A percentile compares a stretch with the other conserved stretches of the same genome.
Evolutionary conservation across 352 stramenopile genomes (phyloP).

Genomic region (Blastocystis sp.): DNA sequence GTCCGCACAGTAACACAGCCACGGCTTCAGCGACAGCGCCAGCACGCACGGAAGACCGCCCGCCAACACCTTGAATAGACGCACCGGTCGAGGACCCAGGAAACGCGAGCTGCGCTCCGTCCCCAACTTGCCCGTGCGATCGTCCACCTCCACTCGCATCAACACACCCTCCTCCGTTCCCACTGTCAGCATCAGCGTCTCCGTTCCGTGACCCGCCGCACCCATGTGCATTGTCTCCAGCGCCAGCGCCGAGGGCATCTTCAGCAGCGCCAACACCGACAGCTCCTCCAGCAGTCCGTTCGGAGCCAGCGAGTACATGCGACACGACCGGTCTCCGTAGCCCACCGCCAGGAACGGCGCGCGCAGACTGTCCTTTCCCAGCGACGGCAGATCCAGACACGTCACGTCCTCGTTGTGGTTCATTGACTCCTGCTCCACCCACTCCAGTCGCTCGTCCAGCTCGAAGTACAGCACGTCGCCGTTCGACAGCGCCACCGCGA

Average conservation of each 20-base stretch:
- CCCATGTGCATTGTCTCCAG: conserved; percentile 55
- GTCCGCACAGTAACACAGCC: conserved; percentile 84
- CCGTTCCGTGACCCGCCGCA: background rate
- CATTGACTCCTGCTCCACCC: conserved; percentile 80
- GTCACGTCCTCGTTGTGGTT: conserved; percentile 88
- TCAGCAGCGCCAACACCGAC: conserved; percentile 22
- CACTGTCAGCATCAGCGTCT: conserved; percentile 65
- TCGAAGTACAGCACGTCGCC: conserved; percentile 81
- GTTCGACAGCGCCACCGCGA: conserved; percentile 83
- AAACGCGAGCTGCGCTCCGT: conserved; percentile 75
- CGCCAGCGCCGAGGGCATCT: conserved; percentile 34
- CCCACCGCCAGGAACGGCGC: conserved; percentile 90
- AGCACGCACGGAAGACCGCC: conserved; percentile 67
- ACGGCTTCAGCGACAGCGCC: conserved; percentile 83
- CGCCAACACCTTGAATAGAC: conserved; percentile 81
- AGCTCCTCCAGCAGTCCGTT: conserved; percentile 64
- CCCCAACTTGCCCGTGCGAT: conserved; percentile 66
- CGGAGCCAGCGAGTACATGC: conserved; percentile 84
- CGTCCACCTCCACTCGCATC: conserved; percentile 78
- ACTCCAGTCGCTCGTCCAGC: conserved; percentile 77
- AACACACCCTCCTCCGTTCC: conserved; percentile 87
- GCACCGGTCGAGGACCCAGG: conserved; percentile 78
- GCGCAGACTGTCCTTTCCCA: conserved; percentile 80
- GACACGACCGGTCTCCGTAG: conserved; percentile 68
- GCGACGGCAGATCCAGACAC: conserved; percentile 85